Evolutionary conservation across 345 rosid species (phyloP), one percentile per base, ranked within the genome.

Genomic region (Bretschneidera sinensis): DNA sequence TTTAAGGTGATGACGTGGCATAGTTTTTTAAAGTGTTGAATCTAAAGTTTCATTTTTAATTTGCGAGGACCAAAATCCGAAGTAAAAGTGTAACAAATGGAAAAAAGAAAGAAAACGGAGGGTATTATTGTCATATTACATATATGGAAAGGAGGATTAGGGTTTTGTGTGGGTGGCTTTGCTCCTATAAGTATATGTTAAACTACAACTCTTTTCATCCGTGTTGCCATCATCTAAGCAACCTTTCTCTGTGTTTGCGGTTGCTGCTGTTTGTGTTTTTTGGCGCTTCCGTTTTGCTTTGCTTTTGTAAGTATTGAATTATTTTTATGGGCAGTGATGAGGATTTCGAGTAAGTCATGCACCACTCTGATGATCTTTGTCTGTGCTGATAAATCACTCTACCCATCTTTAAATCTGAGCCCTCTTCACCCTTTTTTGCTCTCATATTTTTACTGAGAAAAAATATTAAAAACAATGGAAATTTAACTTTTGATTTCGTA

Each of bases 361-460:
- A 82, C 87, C 84, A 79, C 87, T 58, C 87, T 82, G 78, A 82
- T 45, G 16, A 11, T 34, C 47, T 24, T 10, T 21, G 33, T 55
- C 2, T 25, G 82, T 82, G 87, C 80, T 82, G 87, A 82, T 62
- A 77, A 74, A 18, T 67, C 25, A 74, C 73, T 74, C 77, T 55
- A 52, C 81, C 81, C 82, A 77, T 74, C 24, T 57, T n/a, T 28
- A 6, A n/a, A 21, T 75, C 87, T 79, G 87, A 82, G 87, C 79
- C 72, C 52, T 17, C 22, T 14, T 14, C 20, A 21, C 56, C 6
- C 2, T 21, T 24, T 15, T 0, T 1, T 15, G 10, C 9, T 43
- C 10, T 17, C n/a, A 1, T 18, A 13, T 54, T 1, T n/a, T 56
- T 24, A 7, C 9, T 17, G n/a, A n/a, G n/a, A n/a, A n/a, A n/a